Evolutionary conservation across 306 rosid species (phyloP).

Genomic region (Acacia crassicarpa): DNA sequence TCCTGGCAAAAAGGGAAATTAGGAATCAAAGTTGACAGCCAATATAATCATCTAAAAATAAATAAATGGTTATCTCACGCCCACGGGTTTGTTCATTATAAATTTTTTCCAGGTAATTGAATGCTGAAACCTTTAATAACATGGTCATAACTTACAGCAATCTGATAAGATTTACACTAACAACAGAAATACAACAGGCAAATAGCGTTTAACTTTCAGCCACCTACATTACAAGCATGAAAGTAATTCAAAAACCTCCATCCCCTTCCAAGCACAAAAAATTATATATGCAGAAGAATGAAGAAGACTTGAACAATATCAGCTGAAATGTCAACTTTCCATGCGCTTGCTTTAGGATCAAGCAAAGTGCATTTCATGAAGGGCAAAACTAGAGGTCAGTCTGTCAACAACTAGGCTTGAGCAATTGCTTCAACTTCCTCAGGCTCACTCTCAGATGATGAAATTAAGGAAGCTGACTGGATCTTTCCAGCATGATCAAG

Average conservation of each 20-base stretch:
- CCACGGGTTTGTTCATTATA: too few species aligned
- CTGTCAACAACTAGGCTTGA: conserved; percentile 37
- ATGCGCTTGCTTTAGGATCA: conserved; percentile 27
- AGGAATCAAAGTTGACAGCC: too few species aligned
- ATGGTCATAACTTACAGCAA: neutral
- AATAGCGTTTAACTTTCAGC: neutral
- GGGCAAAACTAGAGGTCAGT: conserved; percentile 16
- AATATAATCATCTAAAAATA: too few species aligned
- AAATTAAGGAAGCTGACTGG: conserved; percentile 88
- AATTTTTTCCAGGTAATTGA: too few species aligned
- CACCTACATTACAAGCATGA: neutral
- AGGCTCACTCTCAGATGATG: conserved; percentile 56
- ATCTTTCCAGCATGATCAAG: conserved; percentile 91
- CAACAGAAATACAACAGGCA: neutral
- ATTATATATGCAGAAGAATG: neutral
- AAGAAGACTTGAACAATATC: neutral
- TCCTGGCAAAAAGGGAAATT: too few species aligned
- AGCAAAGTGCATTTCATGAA: conserved; percentile 19
- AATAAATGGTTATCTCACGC: too few species aligned
- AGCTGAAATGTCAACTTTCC: neutral
- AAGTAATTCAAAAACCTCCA: neutral
- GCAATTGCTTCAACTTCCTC: conserved; percentile 55
- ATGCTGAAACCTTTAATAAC: neutral
- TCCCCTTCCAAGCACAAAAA: conserved; percentile 2
- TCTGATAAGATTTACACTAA: neutral